Evolutionary conservation across 164 flowering plant species (phyloP), one percentile per base, ranked within the genome.

Genomic region (Vitis labrusca): DNA sequence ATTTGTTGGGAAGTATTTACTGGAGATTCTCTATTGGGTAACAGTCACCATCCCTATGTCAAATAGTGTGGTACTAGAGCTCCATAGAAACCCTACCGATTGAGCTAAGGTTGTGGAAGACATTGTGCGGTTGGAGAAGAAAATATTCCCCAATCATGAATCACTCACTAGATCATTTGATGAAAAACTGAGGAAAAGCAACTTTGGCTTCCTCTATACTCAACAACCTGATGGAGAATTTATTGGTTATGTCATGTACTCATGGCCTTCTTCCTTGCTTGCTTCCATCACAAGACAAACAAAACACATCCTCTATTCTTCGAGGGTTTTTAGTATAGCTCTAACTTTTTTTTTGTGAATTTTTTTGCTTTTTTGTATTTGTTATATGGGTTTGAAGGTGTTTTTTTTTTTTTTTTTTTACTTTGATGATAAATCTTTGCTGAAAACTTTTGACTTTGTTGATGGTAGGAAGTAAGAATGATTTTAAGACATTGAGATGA

Each of bases 141-240:
- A 82, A 72, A 70, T 82, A 9, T 94, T 94, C 80, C 98, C 98
- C 3, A 94, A 94, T 61, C 98, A 94, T 74, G 98, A 94, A 70
- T 94, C 98, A 0, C 90, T 91, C 3, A 82, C 98, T 2, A 78
- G 73, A 37, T 80, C 76, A 8, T 92, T 94, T 63, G 76, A 90
- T n/a, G 83, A 84, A n/a, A 96, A 91, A 61, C 81, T 91, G 59
- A 79, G 67, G 30, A 91, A 87, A 85, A 88, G 72, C 80, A 94
- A 94, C 72, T 51, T 75, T 51, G 94, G 96, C 2, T 77, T 94
- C 74, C 80, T 92, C n/a, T 94, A 84, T 73, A 48, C 77, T 14
- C 64, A 71, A 23, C 44, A 3, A 3, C 44, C 72, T 5, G 70
- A 84, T 12, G 97, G 89, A 7, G 86, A 89, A 74, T 76, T 90